Evolutionary conservation across 495 filamentous ascomycete species (phyloP), one percentile per base, ranked within the genome.

Genomic region (Margaritispora aquatica): DNA sequence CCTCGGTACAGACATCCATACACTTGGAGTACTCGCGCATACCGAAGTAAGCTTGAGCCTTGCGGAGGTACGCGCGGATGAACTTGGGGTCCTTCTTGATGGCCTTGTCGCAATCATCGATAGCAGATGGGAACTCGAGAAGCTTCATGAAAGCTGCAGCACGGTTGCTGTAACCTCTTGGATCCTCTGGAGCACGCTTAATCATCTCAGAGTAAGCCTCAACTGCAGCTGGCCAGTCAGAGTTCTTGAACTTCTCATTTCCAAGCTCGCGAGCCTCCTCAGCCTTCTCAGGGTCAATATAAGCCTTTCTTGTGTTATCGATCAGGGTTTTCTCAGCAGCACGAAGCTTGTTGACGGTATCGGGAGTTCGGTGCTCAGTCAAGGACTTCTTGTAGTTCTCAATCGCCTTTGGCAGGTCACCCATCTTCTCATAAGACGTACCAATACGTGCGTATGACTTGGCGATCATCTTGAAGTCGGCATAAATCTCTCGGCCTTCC

Each of bases 11-110:
- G 20, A 85, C 88, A 68, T 98, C 95, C 46, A 96, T 76, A 66
- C 88, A 96, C 71, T 88, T 91, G 76, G 84, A 96, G 77, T 95
- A 97, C 72, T 99, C 91, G 66, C 92, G 88, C 94, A 99, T 99
- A 57, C 89, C 92, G 61, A 95, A 88, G 69, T 88, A 88, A 17
- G 92, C 89, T 72, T 96, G 89, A 0, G 92, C 90, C 77, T 97
- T 97, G 66, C 94, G 85, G 65, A 97, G 85, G 71, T 96, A 96
- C 1, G 94, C 94, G 27, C 92, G 83, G 75, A 97, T 92, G 74
- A 99, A 97, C 71, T 89, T 89, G 57, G 87, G 80, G 68, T 99
- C 94, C 54, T 86, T 89, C 80, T 87, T 86, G 72, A 94, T 92
- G 31, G 94, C 95, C 69, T 80, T 75, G 73, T 97, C 88, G 70